These are phyloP conservation scores for Pyricularia pennisetigena DNA, from an alignment of 2,329 filamentous ascomycete genomes.

Conservation along the genomic window DNA sequence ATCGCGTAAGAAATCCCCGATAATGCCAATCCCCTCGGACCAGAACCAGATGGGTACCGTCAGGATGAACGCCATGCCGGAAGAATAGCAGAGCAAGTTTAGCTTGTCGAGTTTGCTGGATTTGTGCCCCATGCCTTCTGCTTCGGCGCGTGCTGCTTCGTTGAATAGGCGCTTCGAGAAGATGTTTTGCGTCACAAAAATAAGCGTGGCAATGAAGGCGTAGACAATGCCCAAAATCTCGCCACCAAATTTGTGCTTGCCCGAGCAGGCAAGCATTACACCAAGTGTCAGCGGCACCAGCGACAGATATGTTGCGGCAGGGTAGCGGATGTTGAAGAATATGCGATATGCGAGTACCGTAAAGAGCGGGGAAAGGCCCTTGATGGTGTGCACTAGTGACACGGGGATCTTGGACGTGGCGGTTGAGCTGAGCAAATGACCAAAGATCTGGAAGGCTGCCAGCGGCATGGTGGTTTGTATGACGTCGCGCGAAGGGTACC, in stretches of 20 bases:
- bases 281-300: constrained; percentile 84
- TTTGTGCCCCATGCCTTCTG: constrained; percentile 52
- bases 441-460: constrained; percentile 84
- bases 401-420: constrained; percentile 93
- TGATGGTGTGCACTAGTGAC: constrained; percentile 96
- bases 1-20: constrained; percentile 70
- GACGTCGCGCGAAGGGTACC: constrained; percentile 69
- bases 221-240: constrained; percentile 86
- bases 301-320: constrained; percentile 76
- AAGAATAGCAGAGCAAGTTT: constrained; percentile 95
- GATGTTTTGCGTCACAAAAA: constrained; percentile 98
- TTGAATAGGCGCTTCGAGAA: constrained; percentile 98
- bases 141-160: constrained; percentile 77
- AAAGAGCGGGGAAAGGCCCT: constrained; percentile 90
- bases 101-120: constrained; percentile 88
- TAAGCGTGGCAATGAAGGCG: constrained; percentile 78
- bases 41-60: constrained; percentile 90
- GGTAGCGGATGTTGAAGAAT: constrained; percentile 82
- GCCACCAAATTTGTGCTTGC: constrained; percentile 65
- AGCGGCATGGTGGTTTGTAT: constrained; percentile 83
- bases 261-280: constrained; percentile 94
- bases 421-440: constrained; percentile 87
- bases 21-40: constrained; percentile 70
- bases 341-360: constrained; percentile 89
- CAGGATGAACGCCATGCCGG: constrained; percentile 78